These are phyloP conservation scores for Trichoderma polysporum DNA, from an alignment of 2,329 filamentous ascomycete species.

Conservation along the genomic window DNA sequence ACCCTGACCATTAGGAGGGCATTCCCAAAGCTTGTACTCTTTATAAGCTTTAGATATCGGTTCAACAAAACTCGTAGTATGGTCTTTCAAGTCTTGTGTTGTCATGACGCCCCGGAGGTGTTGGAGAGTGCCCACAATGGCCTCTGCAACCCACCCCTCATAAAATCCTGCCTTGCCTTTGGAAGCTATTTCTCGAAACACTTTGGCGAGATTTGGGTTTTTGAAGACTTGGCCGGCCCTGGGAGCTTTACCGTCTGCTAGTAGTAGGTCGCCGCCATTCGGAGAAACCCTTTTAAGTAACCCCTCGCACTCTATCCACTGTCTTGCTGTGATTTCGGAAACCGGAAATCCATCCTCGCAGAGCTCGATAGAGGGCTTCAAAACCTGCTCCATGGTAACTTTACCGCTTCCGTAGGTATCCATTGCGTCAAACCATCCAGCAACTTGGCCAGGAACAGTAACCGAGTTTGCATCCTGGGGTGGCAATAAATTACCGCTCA, in stretches of 20 bases:
- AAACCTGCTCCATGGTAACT: background rate
- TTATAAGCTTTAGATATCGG: constrained; percentile 1
- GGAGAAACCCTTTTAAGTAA: constrained; percentile 3
- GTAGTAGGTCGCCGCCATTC: background rate
- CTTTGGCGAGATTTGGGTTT: constrained; percentile 4
- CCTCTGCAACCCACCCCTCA: constrained; percentile 13
- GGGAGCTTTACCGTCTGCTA: background rate
- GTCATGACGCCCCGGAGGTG: background rate
- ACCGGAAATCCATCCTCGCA: constrained; percentile 14
- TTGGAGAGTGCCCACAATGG: background rate
- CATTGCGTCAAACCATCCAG: constrained; percentile 13
- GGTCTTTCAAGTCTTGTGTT: constrained; percentile 9
- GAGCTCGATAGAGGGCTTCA: constrained; percentile 4
- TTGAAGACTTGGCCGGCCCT: constrained; percentile 11
- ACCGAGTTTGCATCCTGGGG: constrained; percentile 4
- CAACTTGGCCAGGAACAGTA: constrained; percentile 9
- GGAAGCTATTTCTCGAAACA: constrained; percentile 3
- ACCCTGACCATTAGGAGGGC: constrained; percentile 12
- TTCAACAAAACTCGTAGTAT: constrained; percentile 1
- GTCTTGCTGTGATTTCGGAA: constrained; percentile 3
- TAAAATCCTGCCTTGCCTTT: constrained; percentile 13
- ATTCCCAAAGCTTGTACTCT: constrained; percentile 9
- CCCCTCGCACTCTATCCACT: constrained; percentile 11
- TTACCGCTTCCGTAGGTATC: constrained; percentile 5
- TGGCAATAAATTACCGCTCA: background rate